Percentiles rank a stretch among this genome's conserved stretches.
Conservation (phyloP, 1,284 basidiomycete genomes). For the Meripilus lineatus region DNA sequence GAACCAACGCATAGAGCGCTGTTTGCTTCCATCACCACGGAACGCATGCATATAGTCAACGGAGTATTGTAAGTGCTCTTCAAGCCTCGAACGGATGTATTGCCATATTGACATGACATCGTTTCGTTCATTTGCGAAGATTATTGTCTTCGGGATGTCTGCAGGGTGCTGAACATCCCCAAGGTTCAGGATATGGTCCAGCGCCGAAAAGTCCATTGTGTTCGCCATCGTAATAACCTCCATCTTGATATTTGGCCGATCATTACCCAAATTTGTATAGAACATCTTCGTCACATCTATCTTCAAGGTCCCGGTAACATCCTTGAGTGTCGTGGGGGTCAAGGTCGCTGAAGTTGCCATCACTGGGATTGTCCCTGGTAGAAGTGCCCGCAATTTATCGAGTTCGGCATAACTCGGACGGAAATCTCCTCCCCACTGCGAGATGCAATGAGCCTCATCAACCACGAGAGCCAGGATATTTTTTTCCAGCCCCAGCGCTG, state of each 20-base stretch:
- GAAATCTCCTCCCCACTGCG: conserved; percentile 24
- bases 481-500: neutral
- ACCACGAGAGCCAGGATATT: conserved; percentile 23
- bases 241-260: conserved; percentile 15
- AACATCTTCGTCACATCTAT: conserved; percentile 5
- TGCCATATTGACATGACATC: neutral
- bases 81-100: neutral
- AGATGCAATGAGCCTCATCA: conserved; percentile 31
- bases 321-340: conserved; percentile 8
- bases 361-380: conserved; percentile 14
- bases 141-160: neutral
- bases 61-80: neutral
- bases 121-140: conserved; percentile 1
- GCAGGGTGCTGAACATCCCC: neutral
- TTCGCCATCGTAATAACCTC: neutral
- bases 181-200: neutral
- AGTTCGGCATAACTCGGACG: conserved; percentile 16
- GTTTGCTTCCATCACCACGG: neutral
- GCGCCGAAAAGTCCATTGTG: neutral
- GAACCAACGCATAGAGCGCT: conserved; percentile 6
- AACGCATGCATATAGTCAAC: neutral
- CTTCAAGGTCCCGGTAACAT: conserved; percentile 8
- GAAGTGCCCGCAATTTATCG: conserved; percentile 11
- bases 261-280: conserved; percentile 18
- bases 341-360: conserved; percentile 18